Conservation (phyloP, 2,329 filamentous ascomycete species). For the Fusarium burgessii region DNA sequence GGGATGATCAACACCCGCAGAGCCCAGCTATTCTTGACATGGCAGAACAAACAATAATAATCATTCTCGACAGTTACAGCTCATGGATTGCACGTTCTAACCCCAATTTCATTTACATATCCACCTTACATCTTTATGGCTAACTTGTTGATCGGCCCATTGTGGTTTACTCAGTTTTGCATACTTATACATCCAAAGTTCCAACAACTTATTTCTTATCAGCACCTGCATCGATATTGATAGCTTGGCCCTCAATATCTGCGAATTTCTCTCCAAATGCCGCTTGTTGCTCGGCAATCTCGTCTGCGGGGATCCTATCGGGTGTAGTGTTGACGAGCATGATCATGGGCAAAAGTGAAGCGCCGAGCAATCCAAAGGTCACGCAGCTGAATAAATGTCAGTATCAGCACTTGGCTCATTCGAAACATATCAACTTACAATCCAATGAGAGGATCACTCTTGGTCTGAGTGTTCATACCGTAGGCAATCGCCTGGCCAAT, state of each 20-base stretch:
- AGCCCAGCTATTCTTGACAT: too few species aligned
- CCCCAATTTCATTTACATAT: too few species aligned
- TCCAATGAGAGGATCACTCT: conserved; percentile 10
- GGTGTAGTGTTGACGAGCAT: conserved; percentile 23
- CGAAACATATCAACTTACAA: neutral
- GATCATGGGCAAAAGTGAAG: conserved; percentile 17
- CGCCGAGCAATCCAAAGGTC: neutral
- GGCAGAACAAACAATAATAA: too few species aligned
- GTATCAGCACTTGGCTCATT: accelerated
- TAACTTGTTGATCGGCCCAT: too few species aligned
- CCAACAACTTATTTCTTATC: neutral
- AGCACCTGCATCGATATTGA: neutral
- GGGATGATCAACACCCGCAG: too few species aligned
- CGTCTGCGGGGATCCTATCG: conserved; percentile 16
- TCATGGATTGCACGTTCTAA: too few species aligned
- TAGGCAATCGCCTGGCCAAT: conserved; percentile 18
- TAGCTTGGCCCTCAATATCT: conserved; percentile 3
- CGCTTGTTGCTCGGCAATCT: conserved; percentile 10
- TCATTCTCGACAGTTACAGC: too few species aligned
- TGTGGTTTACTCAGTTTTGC: too few species aligned
- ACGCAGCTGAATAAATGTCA: neutral
- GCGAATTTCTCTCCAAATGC: neutral
- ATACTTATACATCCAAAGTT: neutral
- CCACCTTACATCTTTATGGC: too few species aligned
- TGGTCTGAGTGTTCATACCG: conserved; percentile 22